phyloP scores from a whole-genome alignment of 495 filamentous ascomycete genomes.

The Lepidopterella palustris region DNA sequence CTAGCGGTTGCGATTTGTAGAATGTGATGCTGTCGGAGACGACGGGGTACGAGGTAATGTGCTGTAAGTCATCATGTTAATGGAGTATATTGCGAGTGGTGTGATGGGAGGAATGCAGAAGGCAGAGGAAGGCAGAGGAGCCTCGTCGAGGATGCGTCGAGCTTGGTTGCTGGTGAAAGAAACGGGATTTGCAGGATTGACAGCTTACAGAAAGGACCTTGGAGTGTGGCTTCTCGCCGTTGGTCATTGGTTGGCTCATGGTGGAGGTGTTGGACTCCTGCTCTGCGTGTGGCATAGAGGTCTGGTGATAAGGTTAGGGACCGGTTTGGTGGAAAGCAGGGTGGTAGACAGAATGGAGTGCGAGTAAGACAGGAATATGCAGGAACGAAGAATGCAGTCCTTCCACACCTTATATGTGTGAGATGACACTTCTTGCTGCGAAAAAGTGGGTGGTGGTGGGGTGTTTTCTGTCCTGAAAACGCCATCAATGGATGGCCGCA shows the following conservation, averaged over 20 bases:
- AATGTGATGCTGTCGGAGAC: conserved; percentile 69
- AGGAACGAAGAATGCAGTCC: not conserved
- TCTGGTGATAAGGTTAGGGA: not conserved
- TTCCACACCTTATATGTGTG: not conserved
- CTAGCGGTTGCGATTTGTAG: conserved; percentile 74
- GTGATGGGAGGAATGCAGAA: not conserved
- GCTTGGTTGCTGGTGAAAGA: conserved; percentile 1
- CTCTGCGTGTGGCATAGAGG: conserved; percentile 41
- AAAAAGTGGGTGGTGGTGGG: not conserved
- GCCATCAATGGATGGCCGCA: not conserved
- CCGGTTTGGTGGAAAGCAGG: not conserved
- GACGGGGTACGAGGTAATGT: conserved; percentile 78
- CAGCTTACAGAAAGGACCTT: conserved; percentile 60
- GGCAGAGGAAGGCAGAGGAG: not conserved
- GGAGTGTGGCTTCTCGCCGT: conserved; percentile 61
- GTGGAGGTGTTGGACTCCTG: conserved; percentile 18
- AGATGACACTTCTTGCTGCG: not conserved
- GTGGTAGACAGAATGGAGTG: not conserved
- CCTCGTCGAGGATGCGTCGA: not conserved
- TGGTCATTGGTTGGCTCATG: conserved; percentile 42
- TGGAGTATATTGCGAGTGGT: not conserved
- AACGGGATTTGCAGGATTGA: conserved; percentile 5
- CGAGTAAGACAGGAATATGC: not conserved
- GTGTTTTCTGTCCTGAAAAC: not conserved
- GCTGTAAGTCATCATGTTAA: conserved; percentile 44